Evolutionary conservation across 768 basidiomycete genomes (phyloP).

Genomic region (Boletus fagicola): DNA sequence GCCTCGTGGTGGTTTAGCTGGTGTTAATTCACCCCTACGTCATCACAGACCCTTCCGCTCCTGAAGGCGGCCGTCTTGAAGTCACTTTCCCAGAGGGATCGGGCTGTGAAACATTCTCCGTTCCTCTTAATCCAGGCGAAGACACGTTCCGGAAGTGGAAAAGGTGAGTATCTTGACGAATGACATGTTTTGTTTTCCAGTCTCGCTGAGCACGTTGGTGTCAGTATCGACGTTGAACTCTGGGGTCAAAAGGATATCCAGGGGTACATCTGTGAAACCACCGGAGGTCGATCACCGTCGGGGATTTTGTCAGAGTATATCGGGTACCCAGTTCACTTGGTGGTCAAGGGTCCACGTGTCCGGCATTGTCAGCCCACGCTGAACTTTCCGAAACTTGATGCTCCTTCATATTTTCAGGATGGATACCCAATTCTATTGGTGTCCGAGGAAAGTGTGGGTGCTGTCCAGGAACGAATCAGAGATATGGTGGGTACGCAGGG

Average conservation of each 20-base stretch:
- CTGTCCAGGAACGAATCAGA: constrained; percentile 49
- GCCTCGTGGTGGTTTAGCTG: constrained; percentile 44
- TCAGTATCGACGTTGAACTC: constrained; percentile 54
- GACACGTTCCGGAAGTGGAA: constrained; percentile 53
- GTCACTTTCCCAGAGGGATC: constrained; percentile 62
- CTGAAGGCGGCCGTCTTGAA: constrained; percentile 48
- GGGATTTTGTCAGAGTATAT: constrained; percentile 60
- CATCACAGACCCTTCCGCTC: constrained; percentile 42
- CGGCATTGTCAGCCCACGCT: constrained; percentile 51
- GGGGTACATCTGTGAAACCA: constrained; percentile 61
- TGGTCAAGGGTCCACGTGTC: constrained; percentile 61
- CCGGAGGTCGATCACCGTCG: constrained; percentile 46
- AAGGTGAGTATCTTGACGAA: constrained; percentile 37
- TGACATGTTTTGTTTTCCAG: not conserved
- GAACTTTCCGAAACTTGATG: constrained; percentile 56
- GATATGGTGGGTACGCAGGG: constrained; percentile 48
- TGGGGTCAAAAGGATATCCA: constrained; percentile 52
- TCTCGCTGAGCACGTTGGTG: not conserved
- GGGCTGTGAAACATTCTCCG: constrained; percentile 52
- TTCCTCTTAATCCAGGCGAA: constrained; percentile 56
- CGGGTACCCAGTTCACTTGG: constrained; percentile 56
- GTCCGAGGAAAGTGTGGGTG: constrained; percentile 61
- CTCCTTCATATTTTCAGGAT: constrained; percentile 62
- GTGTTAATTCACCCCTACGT: constrained; percentile 63
- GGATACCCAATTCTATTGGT: constrained; percentile 67